Percentiles rank a stretch among this genome's conserved stretches.
These are phyloP conservation scores for Penicillium sp. DNA, from an alignment of 2,329 filamentous ascomycete genomes.

Conservation along the genomic window DNA sequence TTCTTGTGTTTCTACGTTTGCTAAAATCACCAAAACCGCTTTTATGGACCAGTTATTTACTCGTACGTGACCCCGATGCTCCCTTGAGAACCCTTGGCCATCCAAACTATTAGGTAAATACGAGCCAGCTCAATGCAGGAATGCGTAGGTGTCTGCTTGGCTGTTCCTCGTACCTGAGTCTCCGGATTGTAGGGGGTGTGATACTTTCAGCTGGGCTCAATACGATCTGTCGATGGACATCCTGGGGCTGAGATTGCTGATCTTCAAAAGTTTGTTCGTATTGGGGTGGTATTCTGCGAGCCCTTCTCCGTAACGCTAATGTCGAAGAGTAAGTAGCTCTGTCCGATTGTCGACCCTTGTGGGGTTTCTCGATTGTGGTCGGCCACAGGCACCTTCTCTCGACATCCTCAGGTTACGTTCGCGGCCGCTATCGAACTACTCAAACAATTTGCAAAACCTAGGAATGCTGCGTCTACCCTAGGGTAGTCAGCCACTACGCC, in stretches of 20 bases:
- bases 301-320: background rate
- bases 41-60: background rate
- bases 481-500: too few relatives aligned
- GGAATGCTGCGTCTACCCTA: too few relatives aligned
- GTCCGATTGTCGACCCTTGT: background rate
- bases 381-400: too few relatives aligned
- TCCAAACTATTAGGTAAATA: background rate
- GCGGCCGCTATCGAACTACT: too few relatives aligned
- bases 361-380: too few relatives aligned
- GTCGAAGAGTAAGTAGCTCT: background rate
- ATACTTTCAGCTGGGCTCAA: background rate
- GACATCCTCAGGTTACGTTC: too few relatives aligned
- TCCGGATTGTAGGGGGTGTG: background rate
- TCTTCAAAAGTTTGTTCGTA: background rate
- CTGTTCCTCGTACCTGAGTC: background rate
- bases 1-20: background rate
- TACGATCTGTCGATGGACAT: background rate
- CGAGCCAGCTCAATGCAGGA: background rate
- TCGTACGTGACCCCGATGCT: background rate
- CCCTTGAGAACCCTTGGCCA: background rate
- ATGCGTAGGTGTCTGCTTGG: background rate
- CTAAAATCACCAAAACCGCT: background rate
- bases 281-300: background rate
- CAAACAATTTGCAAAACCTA: too few relatives aligned
- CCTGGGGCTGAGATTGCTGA: background rate